Evolutionary conservation across 176 grass and related monocot species (phyloP).

Genomic region (Thinopyrum elongatum): DNA sequence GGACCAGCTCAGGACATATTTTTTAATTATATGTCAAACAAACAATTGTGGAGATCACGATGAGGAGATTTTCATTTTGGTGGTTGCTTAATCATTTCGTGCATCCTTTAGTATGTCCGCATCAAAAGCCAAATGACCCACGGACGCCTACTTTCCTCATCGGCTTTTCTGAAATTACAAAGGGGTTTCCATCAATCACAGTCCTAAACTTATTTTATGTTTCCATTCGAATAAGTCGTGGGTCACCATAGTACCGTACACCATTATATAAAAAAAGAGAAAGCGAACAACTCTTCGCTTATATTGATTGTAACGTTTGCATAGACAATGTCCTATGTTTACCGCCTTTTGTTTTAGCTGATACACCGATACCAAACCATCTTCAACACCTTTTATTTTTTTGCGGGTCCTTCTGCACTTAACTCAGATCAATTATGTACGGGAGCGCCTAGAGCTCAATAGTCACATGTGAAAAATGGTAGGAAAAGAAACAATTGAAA

Average conservation of each 20-base stretch:
- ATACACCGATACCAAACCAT: not conserved
- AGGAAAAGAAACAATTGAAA: too few species aligned
- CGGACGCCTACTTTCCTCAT: not conserved
- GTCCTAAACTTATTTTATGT: not conserved
- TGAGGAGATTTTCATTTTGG: not conserved
- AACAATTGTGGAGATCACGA: not conserved
- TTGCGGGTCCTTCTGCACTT: too few species aligned
- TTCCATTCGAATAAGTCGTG: not conserved
- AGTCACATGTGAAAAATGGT: too few species aligned
- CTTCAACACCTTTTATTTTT: too few species aligned
- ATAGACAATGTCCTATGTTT: not conserved
- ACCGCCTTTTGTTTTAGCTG: not conserved
- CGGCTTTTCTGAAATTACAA: not conserved
- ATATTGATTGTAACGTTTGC: not conserved
- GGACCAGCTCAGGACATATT: not conserved
- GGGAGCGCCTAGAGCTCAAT: too few species aligned
- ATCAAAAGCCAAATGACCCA: not conserved
- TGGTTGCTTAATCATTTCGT: constrained; percentile 8
- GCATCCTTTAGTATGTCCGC: not conserved
- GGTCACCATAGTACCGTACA: not conserved
- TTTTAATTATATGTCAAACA: not conserved
- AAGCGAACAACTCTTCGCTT: not conserved
- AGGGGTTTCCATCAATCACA: not conserved
- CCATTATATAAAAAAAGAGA: not conserved
- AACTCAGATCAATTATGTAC: too few species aligned